These are phyloP conservation scores for Clarkia xantiana DNA, from an alignment of 345 rosid genomes.

Conservation along the genomic window DNA sequence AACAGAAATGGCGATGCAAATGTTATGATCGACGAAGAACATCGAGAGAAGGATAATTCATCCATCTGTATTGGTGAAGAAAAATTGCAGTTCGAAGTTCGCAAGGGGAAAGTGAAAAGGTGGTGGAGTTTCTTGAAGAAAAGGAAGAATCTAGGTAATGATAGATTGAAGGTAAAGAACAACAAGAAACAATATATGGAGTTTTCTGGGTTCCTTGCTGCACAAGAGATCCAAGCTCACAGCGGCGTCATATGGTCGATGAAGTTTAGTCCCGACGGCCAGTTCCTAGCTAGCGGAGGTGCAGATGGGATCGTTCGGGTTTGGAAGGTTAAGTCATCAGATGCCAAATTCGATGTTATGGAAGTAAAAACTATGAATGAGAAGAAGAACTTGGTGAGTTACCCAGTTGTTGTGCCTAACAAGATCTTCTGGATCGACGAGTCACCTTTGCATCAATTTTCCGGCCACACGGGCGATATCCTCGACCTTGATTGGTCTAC, in stretches of 20 bases:
- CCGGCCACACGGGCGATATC: conserved; percentile 55
- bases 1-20: conserved; percentile 31
- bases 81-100: not conserved
- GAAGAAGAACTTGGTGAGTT: conserved; percentile 16
- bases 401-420: conserved; percentile 43
- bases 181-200: conserved; percentile 56
- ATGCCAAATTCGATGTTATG: conserved; percentile 16
- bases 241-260: conserved; percentile 51
- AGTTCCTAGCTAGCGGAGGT: conserved; percentile 69
- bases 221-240: conserved; percentile 69
- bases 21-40: conserved; percentile 25
- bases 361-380: conserved; percentile 7
- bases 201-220: conserved; percentile 40
- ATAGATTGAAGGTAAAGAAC: conserved; percentile 39
- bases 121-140: conserved; percentile 37
- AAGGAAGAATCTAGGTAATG: conserved; percentile 8
- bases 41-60: conserved; percentile 4
- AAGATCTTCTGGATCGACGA: conserved; percentile 54
- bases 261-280: conserved; percentile 87
- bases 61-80: not conserved
- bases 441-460: conserved; percentile 56
- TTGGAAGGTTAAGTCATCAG: conserved; percentile 44
- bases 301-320: conserved; percentile 65
- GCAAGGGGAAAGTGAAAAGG: conserved; percentile 22
- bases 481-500: conserved; percentile 78